Evolutionary conservation across 2,329 filamentous ascomycete genomes (phyloP).

Genomic region (Penicillium griseofulvum): DNA sequence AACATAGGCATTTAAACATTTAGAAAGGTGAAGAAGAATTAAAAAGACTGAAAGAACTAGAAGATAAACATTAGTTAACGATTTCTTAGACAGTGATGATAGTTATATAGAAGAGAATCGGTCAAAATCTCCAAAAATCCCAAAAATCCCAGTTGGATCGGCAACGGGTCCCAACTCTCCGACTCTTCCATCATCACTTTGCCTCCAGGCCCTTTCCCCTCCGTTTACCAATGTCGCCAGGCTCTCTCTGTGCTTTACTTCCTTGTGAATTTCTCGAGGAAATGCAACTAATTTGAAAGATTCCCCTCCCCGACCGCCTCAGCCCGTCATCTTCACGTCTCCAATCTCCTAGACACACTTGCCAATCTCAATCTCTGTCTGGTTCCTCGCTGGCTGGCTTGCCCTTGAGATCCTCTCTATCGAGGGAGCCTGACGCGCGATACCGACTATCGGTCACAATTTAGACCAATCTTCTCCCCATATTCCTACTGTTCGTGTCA

Average conservation of each 20-base stretch:
- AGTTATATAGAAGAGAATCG: not conserved
- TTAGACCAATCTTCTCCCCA: conserved; percentile 14
- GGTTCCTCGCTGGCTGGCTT: conserved; percentile 1
- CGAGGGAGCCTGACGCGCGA: not conserved
- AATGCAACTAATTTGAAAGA: conserved; percentile 15
- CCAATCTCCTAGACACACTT: conserved; percentile 13
- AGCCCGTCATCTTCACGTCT: conserved; percentile 25
- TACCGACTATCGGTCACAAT: conserved; percentile 10
- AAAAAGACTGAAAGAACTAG: not conserved
- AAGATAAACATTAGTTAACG: not conserved
- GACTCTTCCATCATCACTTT: conserved; percentile 20
- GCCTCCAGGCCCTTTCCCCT: conserved; percentile 5
- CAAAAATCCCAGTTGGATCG: conserved; percentile 11
- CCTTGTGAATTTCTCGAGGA: conserved; percentile 16
- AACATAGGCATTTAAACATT: not conserved
- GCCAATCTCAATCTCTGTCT: conserved; percentile 4
- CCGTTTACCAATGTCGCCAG: conserved; percentile 12
- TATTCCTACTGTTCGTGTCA: conserved; percentile 27
- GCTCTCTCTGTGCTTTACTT: conserved; percentile 4
- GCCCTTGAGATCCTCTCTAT: not conserved
- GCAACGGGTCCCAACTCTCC: conserved; percentile 24
- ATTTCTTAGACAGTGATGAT: not conserved
- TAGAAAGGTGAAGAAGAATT: not conserved
- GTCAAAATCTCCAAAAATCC: not conserved
- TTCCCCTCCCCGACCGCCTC: conserved; percentile 20